Conservation (phyloP, 2,329 filamentous ascomycete species). For the Rosellinia necatrix region DNA sequence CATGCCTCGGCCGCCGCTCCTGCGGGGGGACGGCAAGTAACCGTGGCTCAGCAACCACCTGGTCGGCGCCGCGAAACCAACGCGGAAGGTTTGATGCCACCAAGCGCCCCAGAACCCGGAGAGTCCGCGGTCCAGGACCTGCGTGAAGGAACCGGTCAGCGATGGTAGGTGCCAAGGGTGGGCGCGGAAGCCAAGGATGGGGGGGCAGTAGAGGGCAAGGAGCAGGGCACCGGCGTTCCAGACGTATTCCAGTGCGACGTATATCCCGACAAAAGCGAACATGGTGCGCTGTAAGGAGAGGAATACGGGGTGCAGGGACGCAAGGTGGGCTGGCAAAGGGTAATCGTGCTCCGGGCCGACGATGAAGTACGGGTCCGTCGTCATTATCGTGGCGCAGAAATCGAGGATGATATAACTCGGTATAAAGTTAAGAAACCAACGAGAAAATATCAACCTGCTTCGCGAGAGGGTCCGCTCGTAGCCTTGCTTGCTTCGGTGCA, state of each 20-base stretch:
- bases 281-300: conserved; percentile 61
- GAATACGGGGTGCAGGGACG: conserved; percentile 48
- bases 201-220: conserved; percentile 54
- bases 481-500: conserved; percentile 50
- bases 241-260: conserved; percentile 63
- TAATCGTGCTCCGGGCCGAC: conserved; percentile 51
- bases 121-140: conserved; percentile 71
- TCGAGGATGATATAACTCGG: conserved; percentile 71
- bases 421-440: conserved; percentile 52
- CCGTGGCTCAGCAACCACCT: conserved; percentile 22
- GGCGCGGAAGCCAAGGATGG: conserved; percentile 55
- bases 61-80: conserved; percentile 58
- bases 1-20: conserved; percentile 49
- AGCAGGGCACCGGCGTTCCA: conserved; percentile 65
- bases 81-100: conserved; percentile 88
- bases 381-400: conserved; percentile 68
- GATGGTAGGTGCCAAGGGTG: conserved; percentile 60
- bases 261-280: conserved; percentile 60
- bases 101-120: conserved; percentile 81
- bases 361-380: conserved; percentile 79
- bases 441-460: conserved; percentile 50
- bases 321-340: conserved; percentile 51
- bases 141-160: conserved; percentile 58
- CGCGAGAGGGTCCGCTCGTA: conserved; percentile 50
- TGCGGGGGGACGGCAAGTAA: conserved; percentile 58